Base-by-base conservation (phyloP, 371 early-diverging fungal species). In the Dichotomocladium elegans region DNA sequence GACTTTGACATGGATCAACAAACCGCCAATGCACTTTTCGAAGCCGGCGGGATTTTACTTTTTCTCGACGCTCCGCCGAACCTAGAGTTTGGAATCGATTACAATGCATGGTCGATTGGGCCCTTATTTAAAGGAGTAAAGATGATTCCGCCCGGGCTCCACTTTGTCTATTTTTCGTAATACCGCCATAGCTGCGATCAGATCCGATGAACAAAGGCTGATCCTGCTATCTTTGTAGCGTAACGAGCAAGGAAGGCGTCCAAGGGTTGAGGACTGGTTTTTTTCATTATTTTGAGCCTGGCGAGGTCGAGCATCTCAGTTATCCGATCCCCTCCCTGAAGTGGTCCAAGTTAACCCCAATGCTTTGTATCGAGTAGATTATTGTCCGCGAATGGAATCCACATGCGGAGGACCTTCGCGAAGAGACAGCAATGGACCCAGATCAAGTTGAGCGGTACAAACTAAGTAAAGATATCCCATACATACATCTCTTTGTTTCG, bases 71-170 rank as follows among this genome's bases (percentile, higher is more conserved):
- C 91, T 9, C 97, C 98, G 1, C 61, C 59, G n/a, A 75, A 82
- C 41, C 65, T 90, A 12, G 92, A 94, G 55, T 91, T 98, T 60
- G 96, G 97, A 11, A 88, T 96, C 55, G 98, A 96, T 63, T 82
- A 84, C 64, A 89, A 87, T 63, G 84, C 88, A 19, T 98, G 97
- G 97, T 80, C 83, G 22, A 87, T 86, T 12, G 97, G 98, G 1
- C 92, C 94, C 3, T 72, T 82, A 28, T 97, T 98, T 65, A 89
- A 83, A 61, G 98, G 98, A 15, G 59, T 97, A 47, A 95, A 94
- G 69, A 68, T 94, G 51, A 91, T 98, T 42, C 97, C 98, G 14
- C 93, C 95, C 0, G 97, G 98, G 0, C 63, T 93, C 15, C 98
- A 98, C 64, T 94, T 94, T 66, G 68, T 96, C 21, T 89, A 90